phyloP scores from a whole-genome alignment of 495 filamentous ascomycete genomes.

The Penicillium chermesinum region DNA sequence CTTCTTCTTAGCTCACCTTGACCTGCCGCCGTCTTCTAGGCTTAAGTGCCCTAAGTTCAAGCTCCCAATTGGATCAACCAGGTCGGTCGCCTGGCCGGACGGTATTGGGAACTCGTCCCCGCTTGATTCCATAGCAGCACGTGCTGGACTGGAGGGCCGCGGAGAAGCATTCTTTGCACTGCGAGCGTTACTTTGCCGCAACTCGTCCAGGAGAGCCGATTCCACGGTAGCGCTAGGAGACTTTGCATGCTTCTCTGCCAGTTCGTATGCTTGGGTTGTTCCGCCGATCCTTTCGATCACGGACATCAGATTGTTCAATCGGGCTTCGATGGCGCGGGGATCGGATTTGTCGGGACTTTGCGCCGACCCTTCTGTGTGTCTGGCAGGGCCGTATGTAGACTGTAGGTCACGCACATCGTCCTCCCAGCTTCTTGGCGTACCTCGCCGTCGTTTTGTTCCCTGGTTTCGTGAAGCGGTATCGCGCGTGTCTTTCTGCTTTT shows the following conservation, averaged over 20 bases:
- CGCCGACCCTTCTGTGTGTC: conserved; percentile 16
- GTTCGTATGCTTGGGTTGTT: conserved; percentile 24
- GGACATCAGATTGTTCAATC: conserved; percentile 42
- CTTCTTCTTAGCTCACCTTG: conserved; percentile 27
- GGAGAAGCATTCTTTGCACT: conserved; percentile 16
- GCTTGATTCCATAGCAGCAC: conserved; percentile 29
- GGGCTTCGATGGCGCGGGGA: conserved; percentile 37
- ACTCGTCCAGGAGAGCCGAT: conserved; percentile 13
- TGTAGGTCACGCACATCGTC: conserved; percentile 36
- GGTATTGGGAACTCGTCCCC: conserved; percentile 46
- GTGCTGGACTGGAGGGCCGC: conserved; percentile 32
- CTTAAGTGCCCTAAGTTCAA: conserved; percentile 46
- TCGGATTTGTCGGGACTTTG: conserved; percentile 21
- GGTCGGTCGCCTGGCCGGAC: conserved; percentile 40
- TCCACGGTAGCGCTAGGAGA: conserved; percentile 21
- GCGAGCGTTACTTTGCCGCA: conserved; percentile 11
- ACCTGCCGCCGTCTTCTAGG: conserved; percentile 42
- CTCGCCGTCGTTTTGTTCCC: conserved; percentile 36
- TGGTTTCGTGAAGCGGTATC: conserved; percentile 17
- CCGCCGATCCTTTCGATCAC: conserved; percentile 43
- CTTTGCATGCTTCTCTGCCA: conserved; percentile 19
- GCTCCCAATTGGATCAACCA: conserved; percentile 42
- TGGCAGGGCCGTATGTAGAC: conserved; percentile 35
- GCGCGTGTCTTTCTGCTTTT: conserved; percentile 18
- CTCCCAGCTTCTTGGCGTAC: conserved; percentile 24